These are phyloP conservation scores for Yarrowia sp. DNA, from an alignment of 805 yeast genomes.

Conservation along the genomic window DNA sequence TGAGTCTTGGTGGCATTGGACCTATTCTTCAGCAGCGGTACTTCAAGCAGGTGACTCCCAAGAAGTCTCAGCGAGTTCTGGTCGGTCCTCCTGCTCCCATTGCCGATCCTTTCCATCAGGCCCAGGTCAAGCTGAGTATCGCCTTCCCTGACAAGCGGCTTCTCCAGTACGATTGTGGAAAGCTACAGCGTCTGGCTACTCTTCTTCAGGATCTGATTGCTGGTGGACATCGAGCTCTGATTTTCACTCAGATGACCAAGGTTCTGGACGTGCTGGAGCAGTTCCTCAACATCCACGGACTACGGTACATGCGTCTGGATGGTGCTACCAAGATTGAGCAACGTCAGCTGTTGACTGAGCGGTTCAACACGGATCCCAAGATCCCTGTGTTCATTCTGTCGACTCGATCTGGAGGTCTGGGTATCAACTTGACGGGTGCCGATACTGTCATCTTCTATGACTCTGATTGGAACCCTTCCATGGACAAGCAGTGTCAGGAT, in stretches of 20 bases:
- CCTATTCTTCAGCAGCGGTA: conserved; percentile 41
- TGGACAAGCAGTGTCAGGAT: conserved; percentile 99
- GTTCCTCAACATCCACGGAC: conserved; percentile 92
- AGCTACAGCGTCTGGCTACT: conserved; percentile 81
- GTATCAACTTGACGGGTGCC: conserved; percentile 97
- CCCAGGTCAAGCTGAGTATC: conserved; percentile 85
- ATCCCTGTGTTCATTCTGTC: conserved; percentile 92
- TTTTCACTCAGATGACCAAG: conserved; percentile 98
- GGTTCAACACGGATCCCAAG: conserved; percentile 84
- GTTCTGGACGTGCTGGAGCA: conserved; percentile 93
- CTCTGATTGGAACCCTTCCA: conserved; percentile 99
- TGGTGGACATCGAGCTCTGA: conserved; percentile 90
- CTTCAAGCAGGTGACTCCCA: conserved; percentile 33
- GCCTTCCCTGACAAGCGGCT: conserved; percentile 96
- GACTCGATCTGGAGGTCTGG: conserved; percentile 97
- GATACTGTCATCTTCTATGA: conserved; percentile 98
- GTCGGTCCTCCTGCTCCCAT: conserved; percentile 35
- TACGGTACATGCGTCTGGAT: conserved; percentile 91
- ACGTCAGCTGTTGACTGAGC: conserved; percentile 90
- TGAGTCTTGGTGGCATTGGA: conserved; percentile 46
- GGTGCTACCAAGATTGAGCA: conserved; percentile 98
- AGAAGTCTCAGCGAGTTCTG: conserved; percentile 31
- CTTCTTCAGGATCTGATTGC: conserved; percentile 78
- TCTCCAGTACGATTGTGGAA: conserved; percentile 95
- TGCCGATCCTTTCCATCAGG: conserved; percentile 67